Evolutionary conservation across 2,329 filamentous ascomycete species (phyloP).

Genomic region (Xylaria sp.): DNA sequence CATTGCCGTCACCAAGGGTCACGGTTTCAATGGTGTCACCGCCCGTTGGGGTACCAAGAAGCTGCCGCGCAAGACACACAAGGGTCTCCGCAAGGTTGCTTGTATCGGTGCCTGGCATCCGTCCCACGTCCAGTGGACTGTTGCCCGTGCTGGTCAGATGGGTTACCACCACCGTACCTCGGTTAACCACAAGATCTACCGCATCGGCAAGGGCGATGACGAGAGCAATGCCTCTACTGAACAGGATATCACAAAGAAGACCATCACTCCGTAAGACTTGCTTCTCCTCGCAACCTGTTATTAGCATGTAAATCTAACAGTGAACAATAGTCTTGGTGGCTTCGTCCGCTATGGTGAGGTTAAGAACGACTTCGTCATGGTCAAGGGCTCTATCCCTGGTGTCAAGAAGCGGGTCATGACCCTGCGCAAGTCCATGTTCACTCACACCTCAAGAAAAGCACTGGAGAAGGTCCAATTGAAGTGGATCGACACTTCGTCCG

Average conservation of each 20-base stretch:
- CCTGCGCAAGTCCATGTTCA: slow-evolving; percentile 98
- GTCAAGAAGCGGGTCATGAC: slow-evolving; percentile 99
- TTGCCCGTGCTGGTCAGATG: slow-evolving; percentile 99
- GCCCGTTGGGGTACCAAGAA: slow-evolving; percentile 99
- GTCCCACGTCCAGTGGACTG: slow-evolving; percentile 99
- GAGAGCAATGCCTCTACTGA: slow-evolving; percentile 95
- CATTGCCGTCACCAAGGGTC: slow-evolving; percentile 99
- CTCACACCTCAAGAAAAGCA: slow-evolving; percentile 92
- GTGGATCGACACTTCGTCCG: slow-evolving; percentile 99
- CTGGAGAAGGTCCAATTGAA: slow-evolving; percentile 99
- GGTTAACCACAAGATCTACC: slow-evolving; percentile 99
- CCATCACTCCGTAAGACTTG: slow-evolving; percentile 93
- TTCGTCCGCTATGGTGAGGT: slow-evolving; percentile 99
- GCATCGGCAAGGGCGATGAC: slow-evolving; percentile 91
- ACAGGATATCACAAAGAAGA: slow-evolving; percentile 98
- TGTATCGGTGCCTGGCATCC: slow-evolving; percentile 99
- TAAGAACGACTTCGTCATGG: slow-evolving; percentile 98
- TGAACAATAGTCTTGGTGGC: slow-evolving; percentile 86
- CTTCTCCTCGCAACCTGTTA: neutral
- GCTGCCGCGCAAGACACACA: slow-evolving; percentile 99
- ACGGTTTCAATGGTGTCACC: slow-evolving; percentile 98
- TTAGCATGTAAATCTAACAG: slow-evolving; percentile 15
- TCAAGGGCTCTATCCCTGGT: slow-evolving; percentile 98
- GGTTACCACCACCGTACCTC: slow-evolving; percentile 99
- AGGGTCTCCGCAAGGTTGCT: slow-evolving; percentile 99